These are phyloP conservation scores for Aureobasidium uvarum DNA, from an alignment of 2,329 filamentous ascomycete species.

Conservation along the genomic window DNA sequence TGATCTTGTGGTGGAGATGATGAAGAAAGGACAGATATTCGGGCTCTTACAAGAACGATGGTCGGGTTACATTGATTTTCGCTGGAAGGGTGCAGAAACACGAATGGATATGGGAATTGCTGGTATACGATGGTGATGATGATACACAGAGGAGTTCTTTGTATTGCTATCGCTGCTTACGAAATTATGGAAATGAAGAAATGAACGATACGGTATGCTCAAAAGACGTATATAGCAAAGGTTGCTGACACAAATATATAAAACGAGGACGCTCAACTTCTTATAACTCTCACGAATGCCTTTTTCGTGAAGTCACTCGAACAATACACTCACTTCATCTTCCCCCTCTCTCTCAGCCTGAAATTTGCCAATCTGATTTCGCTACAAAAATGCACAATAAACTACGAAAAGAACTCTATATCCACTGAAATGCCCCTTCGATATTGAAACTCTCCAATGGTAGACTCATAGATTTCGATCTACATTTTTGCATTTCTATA, in stretches of 20 bases:
- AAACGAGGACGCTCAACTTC: neutral
- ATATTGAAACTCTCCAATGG: neutral
- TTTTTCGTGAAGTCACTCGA: too few species aligned
- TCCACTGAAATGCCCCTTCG: neutral
- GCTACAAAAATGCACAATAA: too few species aligned
- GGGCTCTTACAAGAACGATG: neutral
- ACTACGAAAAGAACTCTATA: too few species aligned
- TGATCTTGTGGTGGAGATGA: neutral
- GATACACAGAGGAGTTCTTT: neutral
- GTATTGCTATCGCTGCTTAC: neutral
- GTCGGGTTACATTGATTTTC: neutral
- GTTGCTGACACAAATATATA: neutral
- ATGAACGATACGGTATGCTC: neutral
- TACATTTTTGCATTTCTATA: neutral
- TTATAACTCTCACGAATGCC: neutral
- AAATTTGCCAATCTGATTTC: too few species aligned
- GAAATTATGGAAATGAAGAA: neutral
- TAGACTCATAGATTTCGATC: neutral
- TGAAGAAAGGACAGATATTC: neutral
- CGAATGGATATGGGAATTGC: neutral
- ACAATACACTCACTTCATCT: too few species aligned
- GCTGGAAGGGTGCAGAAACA: neutral
- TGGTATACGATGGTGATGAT: neutral
- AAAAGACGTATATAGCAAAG: neutral
- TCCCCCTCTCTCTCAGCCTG: neutral